Evolutionary conservation across 768 basidiomycete genomes (phyloP), one percentile per base, ranked within the genome.

Genomic region (Postia placenta): DNA sequence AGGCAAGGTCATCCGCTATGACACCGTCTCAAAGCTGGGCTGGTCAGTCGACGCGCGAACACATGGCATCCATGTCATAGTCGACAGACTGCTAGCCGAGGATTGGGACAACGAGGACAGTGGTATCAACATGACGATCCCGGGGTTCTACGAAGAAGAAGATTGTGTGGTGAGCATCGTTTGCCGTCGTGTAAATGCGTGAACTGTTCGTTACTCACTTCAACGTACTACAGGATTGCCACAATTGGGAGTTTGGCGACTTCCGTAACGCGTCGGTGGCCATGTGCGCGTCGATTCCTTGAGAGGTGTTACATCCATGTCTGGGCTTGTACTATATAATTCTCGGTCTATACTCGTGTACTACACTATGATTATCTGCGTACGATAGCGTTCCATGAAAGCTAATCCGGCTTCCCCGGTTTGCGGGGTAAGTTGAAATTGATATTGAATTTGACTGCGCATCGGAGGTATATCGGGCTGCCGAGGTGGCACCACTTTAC

Each of bases 1-100:
- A 0, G 95, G 95, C 20, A 81, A 85, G 61, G 78, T 81, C 14
- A 80, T 88, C 43, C 69, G 81, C 5, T 95, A 92, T 63, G 93
- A 97, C 64, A 92, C 92, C 0, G 87, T 96, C 24, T 77, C 78
- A 17, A 80, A 83, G 58, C 74, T 85, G 12, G 79, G 80, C 1
- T 96, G 94, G 94, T 68, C 72, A 15, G 90, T 90, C 19, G 80
- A 86, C 57, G 61, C 87, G 15, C 71, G 83, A 15, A 85, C 80
- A 6, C 91, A 93, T 51, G 61, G 74, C 2, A 89, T 93, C 51
- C 71, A 70, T n/a, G 73, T 80, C 3, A 64, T 92, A 42, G 76
- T 92, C 54, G 85, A 91, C 17, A 75, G 79, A 49, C 66, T 86
- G 38, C 70, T 87, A 24, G 69, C 76, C 50, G 66, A 73, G 36